phyloP scores from a whole-genome alignment of 2,329 filamentous ascomycete genomes.

The Cladosporium colombiae region DNA sequence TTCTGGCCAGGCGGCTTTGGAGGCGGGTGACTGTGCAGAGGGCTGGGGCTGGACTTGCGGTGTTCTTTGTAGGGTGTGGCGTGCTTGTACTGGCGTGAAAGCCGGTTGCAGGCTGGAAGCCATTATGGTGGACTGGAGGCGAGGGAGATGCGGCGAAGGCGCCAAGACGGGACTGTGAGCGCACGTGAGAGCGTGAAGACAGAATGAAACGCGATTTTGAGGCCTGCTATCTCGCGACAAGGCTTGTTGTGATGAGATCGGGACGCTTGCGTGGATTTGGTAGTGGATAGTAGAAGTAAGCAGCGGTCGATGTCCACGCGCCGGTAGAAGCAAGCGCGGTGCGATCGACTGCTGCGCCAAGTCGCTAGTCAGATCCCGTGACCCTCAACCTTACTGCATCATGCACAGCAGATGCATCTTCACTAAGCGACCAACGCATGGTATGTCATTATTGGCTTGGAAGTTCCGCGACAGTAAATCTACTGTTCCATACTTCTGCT shows the following conservation, averaged over 20 bases:
- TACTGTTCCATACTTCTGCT: neutral
- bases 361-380: conserved; percentile 10
- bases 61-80: conserved; percentile 40
- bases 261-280: neutral
- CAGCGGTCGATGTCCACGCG: neutral
- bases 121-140: conserved; percentile 9
- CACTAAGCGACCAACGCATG: neutral
- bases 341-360: conserved; percentile 3
- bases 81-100: conserved; percentile 49
- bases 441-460: neutral
- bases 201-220: neutral
- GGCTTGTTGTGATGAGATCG: neutral
- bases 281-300: neutral
- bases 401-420: neutral
- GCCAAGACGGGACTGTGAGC: neutral
- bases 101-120: conserved; percentile 39
- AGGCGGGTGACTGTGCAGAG: conserved; percentile 31
- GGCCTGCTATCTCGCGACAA: neutral
- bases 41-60: conserved; percentile 24
- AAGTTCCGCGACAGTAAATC: neutral
- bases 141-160: neutral
- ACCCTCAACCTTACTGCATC: conserved; percentile 12
- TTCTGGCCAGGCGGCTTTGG: conserved; percentile 65
- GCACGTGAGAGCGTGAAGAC: conserved; percentile 4
- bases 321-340: conserved; percentile 5